Percentiles rank a stretch among this genome's conserved stretches.
Conservation (phyloP, 2,329 filamentous ascomycete species). For the Pseudocercospora crystallina region DNA sequence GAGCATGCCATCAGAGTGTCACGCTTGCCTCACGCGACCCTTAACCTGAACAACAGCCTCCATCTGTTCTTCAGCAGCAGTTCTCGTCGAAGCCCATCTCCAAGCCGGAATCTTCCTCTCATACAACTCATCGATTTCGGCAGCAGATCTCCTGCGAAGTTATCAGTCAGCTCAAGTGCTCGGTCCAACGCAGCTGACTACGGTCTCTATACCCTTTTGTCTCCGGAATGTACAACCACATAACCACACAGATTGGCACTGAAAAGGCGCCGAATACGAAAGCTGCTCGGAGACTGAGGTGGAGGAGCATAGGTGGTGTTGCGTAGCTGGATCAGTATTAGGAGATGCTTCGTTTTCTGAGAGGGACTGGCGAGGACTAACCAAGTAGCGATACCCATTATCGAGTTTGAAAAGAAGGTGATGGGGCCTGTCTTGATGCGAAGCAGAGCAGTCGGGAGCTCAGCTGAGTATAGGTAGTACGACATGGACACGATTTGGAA, state of each 20-base stretch:
- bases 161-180: not conserved
- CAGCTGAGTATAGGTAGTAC: conserved; percentile 6
- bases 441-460: conserved; percentile 5
- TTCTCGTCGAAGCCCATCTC: conserved; percentile 4
- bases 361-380: not conserved
- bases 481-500: conserved; percentile 8
- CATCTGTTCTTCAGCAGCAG: conserved; percentile 4
- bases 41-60: conserved; percentile 9
- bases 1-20: too few relatives aligned
- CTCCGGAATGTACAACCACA: conserved; percentile 9
- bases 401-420: conserved; percentile 8
- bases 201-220: conserved; percentile 1
- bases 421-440: conserved; percentile 7
- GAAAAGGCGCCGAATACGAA: conserved; percentile 9
- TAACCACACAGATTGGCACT: conserved; percentile 7
- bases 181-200: not conserved
- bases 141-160: not conserved
- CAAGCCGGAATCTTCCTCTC: conserved; percentile 6
- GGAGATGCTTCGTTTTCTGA: not conserved
- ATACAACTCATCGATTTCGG: conserved; percentile 8
- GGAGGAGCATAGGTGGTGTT: conserved; percentile 6
- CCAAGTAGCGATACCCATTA: conserved; percentile 7
- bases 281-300: conserved; percentile 1
- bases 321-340: not conserved
- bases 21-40: conserved; percentile 5